These are phyloP conservation scores for Aspergillus ochraceoroseus DNA, from an alignment of 2,329 filamentous ascomycete species.

Conservation along the genomic window DNA sequence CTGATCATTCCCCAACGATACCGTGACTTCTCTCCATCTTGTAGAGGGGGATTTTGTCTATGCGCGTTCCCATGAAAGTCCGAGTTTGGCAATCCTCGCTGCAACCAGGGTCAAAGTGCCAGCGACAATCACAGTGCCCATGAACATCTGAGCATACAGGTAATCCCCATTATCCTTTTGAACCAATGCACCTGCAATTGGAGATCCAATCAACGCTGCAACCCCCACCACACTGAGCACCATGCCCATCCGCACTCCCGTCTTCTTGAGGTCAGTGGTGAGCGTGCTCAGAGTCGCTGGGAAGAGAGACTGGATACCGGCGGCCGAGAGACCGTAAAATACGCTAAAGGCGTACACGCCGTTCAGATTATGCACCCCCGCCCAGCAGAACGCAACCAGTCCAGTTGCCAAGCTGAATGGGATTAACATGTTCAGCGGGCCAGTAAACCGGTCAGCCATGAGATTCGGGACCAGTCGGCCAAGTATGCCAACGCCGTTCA, in stretches of 20 bases:
- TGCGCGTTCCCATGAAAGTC: conserved; percentile 34
- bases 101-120: conserved; percentile 43
- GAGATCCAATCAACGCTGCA: conserved; percentile 51
- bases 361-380: conserved; percentile 47
- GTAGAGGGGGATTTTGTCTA: conserved; percentile 16
- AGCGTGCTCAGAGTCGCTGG: conserved; percentile 57
- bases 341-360: conserved; percentile 59
- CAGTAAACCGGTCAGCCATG: conserved; percentile 54
- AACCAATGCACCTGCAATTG: conserved; percentile 52
- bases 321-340: conserved; percentile 61
- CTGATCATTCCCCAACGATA: too few relatives aligned
- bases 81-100: conserved; percentile 40
- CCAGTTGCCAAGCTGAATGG: conserved; percentile 45
- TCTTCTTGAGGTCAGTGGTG: conserved; percentile 50
- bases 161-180: conserved; percentile 45
- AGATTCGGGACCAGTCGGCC: conserved; percentile 57
- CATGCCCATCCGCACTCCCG: conserved; percentile 56
- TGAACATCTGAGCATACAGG: conserved; percentile 51
- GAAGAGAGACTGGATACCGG: conserved; percentile 62
- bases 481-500: conserved; percentile 59
- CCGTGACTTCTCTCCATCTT: too few relatives aligned
- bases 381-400: conserved; percentile 53
- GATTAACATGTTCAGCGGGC: conserved; percentile 59
- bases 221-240: conserved; percentile 52
- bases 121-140: conserved; percentile 43